A percentile compares a stretch with the other conserved stretches of the same genome.
These are phyloP conservation scores for Amaranthus hypochondriacus DNA, from an alignment of 148 eudicot genomes.

Conservation along the genomic window DNA sequence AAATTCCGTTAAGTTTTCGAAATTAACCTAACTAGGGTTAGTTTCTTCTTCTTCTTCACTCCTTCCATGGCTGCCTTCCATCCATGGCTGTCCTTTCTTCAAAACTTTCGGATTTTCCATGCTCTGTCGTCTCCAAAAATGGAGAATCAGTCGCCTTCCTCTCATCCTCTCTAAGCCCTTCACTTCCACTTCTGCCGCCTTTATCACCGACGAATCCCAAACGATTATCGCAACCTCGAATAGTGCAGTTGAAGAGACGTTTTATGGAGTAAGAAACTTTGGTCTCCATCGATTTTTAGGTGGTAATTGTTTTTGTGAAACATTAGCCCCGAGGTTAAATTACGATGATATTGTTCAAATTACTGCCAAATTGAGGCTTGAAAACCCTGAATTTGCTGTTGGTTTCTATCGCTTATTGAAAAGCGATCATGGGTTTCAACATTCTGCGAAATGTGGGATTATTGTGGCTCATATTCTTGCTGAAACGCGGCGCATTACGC, in stretches of 20 bases:
- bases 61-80: too few relatives aligned
- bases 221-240: background rate
- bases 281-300: constrained; percentile 21
- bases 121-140: constrained; percentile 35
- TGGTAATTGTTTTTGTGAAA: constrained; percentile 19
- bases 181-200: constrained; percentile 24
- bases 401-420: too few relatives aligned
- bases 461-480: too few relatives aligned
- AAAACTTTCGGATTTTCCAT: constrained; percentile 20
- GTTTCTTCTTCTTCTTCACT: too few relatives aligned
- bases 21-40: too few relatives aligned
- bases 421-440: too few relatives aligned
- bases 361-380: constrained; percentile 24
- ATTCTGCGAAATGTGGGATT: too few relatives aligned
- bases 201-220: constrained; percentile 13
- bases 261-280: constrained; percentile 18
- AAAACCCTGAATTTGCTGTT: too few relatives aligned
- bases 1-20: too few relatives aligned
- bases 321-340: constrained; percentile 20
- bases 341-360: constrained; percentile 33
- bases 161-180: constrained; percentile 28
- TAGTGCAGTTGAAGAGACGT: constrained; percentile 17
- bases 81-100: too few relatives aligned
- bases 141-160: constrained; percentile 24
- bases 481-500: too few relatives aligned